Evolutionary conservation across 2,329 filamentous ascomycete species (phyloP), one percentile per base, ranked within the genome.

Genomic region (Apiospora sp.): DNA sequence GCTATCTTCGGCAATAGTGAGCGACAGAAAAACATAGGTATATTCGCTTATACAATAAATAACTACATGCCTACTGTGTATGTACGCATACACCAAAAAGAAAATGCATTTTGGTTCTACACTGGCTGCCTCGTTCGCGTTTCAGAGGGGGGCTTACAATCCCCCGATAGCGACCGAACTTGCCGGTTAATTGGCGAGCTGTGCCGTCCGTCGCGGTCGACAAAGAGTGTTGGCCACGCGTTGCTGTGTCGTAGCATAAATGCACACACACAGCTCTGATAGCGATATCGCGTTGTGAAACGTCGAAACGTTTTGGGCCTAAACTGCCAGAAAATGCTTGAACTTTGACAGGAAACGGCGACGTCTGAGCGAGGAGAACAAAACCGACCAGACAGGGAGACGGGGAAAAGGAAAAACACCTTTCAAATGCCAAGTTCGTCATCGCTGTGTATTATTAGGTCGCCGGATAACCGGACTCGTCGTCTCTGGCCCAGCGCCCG

Each of bases 391-490:
- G n/a, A 51, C n/a, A 48, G 37, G 37, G 37, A 41, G 37, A 10
- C 8, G 37, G 37, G 37, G 10, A 2, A 10, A 10, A 41, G 37
- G 37, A 37, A n/a, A 61, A 24, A 48, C 41, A 41, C 7, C 19
- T 48, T 19, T 75, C 73, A 75, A 71, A 78, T 72, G 67, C 75
- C 73, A 78, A 78, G 76, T 68, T 78, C 77, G 58, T 78, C 77
- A 41, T 77, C 77, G 67, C 77, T 78, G 37, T 71, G 74, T 24
- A 43, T 72, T 73, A 71, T 74, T 72, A 68, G 34, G 7, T 71
- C 71, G 12, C 72, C 72, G 19, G 72, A 70, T 14, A 71, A 67
- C 24, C 70, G 72, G 16, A 75, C 58, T 19, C 74, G 71, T 49
- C 73, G 71, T 68, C 72, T 75, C 22, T 64, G 54, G 24, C 51